Evolutionary conservation across 2,329 filamentous ascomycete genomes (phyloP), one percentile per base, ranked within the genome.

Genomic region (Scedosporium dehoogii): DNA sequence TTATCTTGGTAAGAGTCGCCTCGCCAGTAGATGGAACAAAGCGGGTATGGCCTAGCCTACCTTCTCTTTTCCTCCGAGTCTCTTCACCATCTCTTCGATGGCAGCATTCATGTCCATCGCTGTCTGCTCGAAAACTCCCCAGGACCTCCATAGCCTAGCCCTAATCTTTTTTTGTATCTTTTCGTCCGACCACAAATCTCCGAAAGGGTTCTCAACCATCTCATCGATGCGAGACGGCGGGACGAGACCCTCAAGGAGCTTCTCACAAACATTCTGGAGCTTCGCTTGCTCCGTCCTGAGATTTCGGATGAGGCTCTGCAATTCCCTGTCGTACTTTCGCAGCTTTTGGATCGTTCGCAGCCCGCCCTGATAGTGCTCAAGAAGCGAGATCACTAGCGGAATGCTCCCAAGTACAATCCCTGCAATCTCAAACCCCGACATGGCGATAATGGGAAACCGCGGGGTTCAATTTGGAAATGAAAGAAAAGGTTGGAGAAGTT

Each of bases 181-280:
- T 0, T 66, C 51, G 1, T 65, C 67, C 1, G 65, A 63, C 73
- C 73, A 75, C 0, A 69, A 10, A 0, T 60, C 62, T 0, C 72
- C 72, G 1, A 72, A 70, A 0, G 72, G 69, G 3, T 70, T 53
- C 0, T 67, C 55, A 2, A 75, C 66, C 69, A 75, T 71, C 4
- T 62, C 29, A 4, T 72, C 68, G 0, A 74, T 67, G 6, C 70
- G 51, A 5, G 53, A n/a, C 0, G 62, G 64, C 0, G 68, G 62
- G 0, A 71, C 69, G 0, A 71, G 63, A 1, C 69, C 70, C 0
- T 60, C 62, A 2, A 74, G 67, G 0, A 75, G 67, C 9, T 69
- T 69, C 21, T 73, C 65, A 41, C 67, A 73, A 6, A 71, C 68
- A 51, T 74, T 72, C 3, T 68, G 63, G 0, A 73, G 48, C 12